phyloP scores from a whole-genome alignment of 2,329 filamentous ascomycete genomes.

The Graphium sp. region DNA sequence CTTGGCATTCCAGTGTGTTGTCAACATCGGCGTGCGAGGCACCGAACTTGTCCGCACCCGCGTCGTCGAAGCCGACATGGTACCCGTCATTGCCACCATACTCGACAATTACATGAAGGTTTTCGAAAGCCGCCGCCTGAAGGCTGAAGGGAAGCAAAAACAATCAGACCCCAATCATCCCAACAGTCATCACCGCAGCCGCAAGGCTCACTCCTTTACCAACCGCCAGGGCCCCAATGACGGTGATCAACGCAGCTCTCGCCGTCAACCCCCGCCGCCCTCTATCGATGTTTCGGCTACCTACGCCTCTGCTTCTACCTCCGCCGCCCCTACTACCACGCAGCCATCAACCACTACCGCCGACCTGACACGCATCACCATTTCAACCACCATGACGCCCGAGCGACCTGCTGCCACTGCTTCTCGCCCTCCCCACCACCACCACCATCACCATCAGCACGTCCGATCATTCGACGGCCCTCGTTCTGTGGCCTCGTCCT shows the following conservation, averaged over 20 bases:
- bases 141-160: conserved; percentile 63
- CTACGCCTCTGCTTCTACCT: conserved; percentile 14
- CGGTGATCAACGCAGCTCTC: conserved; percentile 42
- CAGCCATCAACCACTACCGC: conserved; percentile 1
- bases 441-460: conserved; percentile 34
- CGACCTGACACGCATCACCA: conserved; percentile 4
- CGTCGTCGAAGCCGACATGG: conserved; percentile 97
- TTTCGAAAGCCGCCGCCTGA: conserved; percentile 78
- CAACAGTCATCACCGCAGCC: conserved; percentile 30
- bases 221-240: conserved; percentile 36
- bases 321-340: conserved; percentile 6
- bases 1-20: conserved; percentile 93
- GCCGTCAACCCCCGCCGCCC: conserved; percentile 69
- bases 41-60: conserved; percentile 87
- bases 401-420: conserved; percentile 4
- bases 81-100: conserved; percentile 94
- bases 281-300: conserved; percentile 36
- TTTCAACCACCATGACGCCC: conserved; percentile 3
- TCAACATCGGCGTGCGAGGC: conserved; percentile 93
- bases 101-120: conserved; percentile 97
- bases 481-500: conserved; percentile 28
- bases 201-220: conserved; percentile 31
- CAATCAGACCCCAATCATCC: conserved; percentile 37
- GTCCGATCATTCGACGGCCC: conserved; percentile 33
- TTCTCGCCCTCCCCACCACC: conserved; percentile 13